phyloP scores from a whole-genome alignment of 2,329 filamentous ascomycete species.

The Colletotrichum orbiculare region DNA sequence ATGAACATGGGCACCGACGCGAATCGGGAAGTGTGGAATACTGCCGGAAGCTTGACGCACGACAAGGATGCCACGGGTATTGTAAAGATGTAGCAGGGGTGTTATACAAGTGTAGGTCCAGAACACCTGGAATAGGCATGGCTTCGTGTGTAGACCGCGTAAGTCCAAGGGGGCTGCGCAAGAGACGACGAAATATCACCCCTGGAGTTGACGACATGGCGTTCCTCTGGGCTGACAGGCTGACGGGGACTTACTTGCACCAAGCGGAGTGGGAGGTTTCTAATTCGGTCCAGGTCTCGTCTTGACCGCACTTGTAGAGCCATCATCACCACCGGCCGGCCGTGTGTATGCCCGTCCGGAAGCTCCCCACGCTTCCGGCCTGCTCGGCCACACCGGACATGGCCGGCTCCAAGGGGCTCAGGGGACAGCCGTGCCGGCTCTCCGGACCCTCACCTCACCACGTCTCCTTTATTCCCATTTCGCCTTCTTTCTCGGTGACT shows the following conservation, averaged over 20 bases:
- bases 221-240: no score
- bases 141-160: slow-evolving; percentile 1
- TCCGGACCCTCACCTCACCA: not conserved
- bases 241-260: no score
- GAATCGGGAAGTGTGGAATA: slow-evolving; percentile 8
- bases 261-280: slow-evolving; percentile 11
- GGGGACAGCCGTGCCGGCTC: not conserved
- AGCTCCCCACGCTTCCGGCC: slow-evolving; percentile 8
- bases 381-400: slow-evolving; percentile 17
- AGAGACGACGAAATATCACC: slow-evolving; percentile 6
- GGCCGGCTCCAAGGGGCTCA: not conserved
- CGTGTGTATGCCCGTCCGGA: slow-evolving; percentile 1
- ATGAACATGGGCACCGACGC: slow-evolving; percentile 4
- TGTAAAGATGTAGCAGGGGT: not conserved
- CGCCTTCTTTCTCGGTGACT: not conserved
- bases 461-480: not conserved
- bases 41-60: slow-evolving; percentile 14
- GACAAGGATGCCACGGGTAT: no score
- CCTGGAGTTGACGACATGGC: no score
- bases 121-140: not conserved
- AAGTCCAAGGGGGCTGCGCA: slow-evolving; percentile 20
- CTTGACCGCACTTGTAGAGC: not conserved
- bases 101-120: slow-evolving; percentile 7
- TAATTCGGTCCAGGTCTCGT: slow-evolving; percentile 1
- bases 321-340: not conserved